Evolutionary conservation across 257 asterid species (phyloP).

Genomic region (Schizonepeta tenuifolia): DNA sequence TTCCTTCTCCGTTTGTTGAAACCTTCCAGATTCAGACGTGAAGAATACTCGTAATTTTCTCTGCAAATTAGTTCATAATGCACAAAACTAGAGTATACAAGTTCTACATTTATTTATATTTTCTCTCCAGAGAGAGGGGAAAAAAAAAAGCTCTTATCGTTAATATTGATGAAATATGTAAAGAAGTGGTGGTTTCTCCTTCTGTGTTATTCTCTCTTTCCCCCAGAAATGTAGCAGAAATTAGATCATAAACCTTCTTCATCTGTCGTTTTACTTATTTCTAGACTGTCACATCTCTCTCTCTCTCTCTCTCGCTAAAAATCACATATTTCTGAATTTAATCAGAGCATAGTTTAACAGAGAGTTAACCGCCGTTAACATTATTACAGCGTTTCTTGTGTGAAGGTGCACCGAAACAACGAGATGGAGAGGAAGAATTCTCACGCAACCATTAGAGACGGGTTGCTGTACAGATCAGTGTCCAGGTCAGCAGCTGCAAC

Average conservation of each 20-base stretch:
- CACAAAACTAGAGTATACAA: neutral
- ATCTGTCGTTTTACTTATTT: neutral
- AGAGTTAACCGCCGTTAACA: conserved; percentile 33
- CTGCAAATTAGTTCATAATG: conserved; percentile 12
- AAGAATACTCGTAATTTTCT: neutral
- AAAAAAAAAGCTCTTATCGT: neutral
- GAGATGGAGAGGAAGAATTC: conserved; percentile 62
- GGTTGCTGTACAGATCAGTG: conserved; percentile 54
- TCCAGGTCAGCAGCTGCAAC: conserved; percentile 49
- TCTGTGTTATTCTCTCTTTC: neutral
- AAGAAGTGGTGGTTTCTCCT: neutral
- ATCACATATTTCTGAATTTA: neutral
- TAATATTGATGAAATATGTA: neutral
- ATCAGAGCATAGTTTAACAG: conserved; percentile 25
- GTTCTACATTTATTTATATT: neutral
- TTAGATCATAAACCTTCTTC: conserved; percentile 10
- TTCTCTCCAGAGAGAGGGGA: neutral
- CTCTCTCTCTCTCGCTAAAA: neutral
- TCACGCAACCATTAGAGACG: conserved; percentile 47
- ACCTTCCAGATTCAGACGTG: conserved; percentile 15
- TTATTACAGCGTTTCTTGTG: neutral
- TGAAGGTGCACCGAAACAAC: conserved; percentile 31
- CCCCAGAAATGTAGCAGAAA: neutral
- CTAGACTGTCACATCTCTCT: neutral
- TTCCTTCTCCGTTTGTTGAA: neutral